phyloP scores from a whole-genome alignment of 2,329 filamentous ascomycete species.

The Neopestalotiopsis rosae region DNA sequence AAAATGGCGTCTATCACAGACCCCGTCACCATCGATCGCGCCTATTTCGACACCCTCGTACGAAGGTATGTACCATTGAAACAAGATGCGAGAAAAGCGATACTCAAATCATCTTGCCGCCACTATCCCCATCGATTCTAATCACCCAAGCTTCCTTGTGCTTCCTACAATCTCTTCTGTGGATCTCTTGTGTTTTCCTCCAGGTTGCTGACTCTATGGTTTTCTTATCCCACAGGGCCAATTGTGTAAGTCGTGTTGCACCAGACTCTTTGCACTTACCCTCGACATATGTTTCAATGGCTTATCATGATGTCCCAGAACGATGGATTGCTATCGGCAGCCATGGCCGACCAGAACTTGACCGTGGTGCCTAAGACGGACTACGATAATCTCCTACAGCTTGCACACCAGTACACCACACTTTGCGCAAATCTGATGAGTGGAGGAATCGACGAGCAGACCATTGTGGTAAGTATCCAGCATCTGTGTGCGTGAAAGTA shows the following conservation, averaged over 20 bases:
- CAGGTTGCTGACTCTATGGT: constrained; percentile 25
- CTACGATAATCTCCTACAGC: constrained; percentile 62
- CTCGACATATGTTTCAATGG: constrained; percentile 14
- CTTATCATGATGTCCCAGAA: constrained; percentile 25
- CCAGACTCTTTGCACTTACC: not conserved
- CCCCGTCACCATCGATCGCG: constrained; percentile 63
- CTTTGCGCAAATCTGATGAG: constrained; percentile 53
- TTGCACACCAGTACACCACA: constrained; percentile 57
- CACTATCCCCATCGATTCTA: not conserved
- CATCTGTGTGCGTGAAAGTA: not conserved
- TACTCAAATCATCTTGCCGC: not conserved
- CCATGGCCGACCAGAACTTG: constrained; percentile 47
- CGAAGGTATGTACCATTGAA: constrained; percentile 56
- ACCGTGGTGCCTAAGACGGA: constrained; percentile 62
- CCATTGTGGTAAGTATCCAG: constrained; percentile 47
- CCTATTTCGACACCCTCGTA: constrained; percentile 66
- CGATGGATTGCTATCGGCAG: constrained; percentile 24
- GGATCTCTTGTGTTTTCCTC: not conserved
- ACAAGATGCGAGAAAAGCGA: not conserved
- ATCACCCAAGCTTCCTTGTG: not conserved
- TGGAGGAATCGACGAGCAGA: constrained; percentile 53
- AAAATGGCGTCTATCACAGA: constrained; percentile 31
- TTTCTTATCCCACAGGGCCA: constrained; percentile 27
- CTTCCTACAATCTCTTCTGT: constrained; percentile 6
- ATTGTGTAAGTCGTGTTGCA: constrained; percentile 32